Conservation (phyloP, 352 stramenopile genomes). For the Phytophthora cryptogea region DNA sequence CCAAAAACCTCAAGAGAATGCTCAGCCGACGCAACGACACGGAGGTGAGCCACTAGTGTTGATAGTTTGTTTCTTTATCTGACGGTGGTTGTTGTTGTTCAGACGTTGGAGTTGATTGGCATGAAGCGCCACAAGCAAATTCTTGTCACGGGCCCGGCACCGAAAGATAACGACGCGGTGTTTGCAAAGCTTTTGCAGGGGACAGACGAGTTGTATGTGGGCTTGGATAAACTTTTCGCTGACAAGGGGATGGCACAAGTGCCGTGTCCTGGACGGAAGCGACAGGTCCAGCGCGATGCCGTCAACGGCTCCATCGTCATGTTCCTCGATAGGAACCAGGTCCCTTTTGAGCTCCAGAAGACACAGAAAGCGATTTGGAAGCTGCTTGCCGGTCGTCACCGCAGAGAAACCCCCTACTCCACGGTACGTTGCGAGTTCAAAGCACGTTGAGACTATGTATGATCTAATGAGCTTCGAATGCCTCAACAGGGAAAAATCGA, state of each 20-base stretch:
- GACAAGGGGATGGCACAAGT: constrained; percentile 22
- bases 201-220: constrained; percentile 25
- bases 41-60: constrained; percentile 12
- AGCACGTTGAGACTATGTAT: constrained; percentile 1
- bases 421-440: constrained; percentile 1
- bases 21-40: constrained; percentile 30
- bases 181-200: constrained; percentile 31
- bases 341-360: constrained; percentile 33
- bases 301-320: constrained; percentile 23
- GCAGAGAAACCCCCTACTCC: constrained; percentile 25
- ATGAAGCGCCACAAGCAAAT: constrained; percentile 32
- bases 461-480: neutral
- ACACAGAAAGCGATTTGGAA: constrained; percentile 35
- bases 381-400: constrained; percentile 19
- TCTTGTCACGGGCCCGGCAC: neutral
- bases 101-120: constrained; percentile 31
- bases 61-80: neutral
- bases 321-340: constrained; percentile 34
- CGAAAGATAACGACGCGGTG: constrained; percentile 24
- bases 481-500: constrained; percentile 18
- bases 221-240: constrained; percentile 25
- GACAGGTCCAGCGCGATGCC: constrained; percentile 15
- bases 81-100: neutral
- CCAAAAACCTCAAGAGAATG: constrained; percentile 44
- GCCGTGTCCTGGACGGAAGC: constrained; percentile 22